Evolutionary conservation across 495 filamentous ascomycete genomes (phyloP).

Genomic region (Pseudotulostoma volvatum): DNA sequence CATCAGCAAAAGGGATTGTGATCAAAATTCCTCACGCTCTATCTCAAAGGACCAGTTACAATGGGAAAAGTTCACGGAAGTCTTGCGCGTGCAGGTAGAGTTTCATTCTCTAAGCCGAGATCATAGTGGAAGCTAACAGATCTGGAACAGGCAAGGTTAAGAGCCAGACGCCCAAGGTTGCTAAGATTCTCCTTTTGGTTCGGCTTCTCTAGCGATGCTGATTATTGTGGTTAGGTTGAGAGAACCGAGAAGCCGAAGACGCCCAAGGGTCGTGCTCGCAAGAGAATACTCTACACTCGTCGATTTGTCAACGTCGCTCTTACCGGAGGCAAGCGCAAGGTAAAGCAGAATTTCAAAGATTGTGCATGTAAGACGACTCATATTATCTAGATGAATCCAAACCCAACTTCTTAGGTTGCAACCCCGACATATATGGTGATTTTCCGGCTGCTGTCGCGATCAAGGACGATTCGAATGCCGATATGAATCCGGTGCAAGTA

Average conservation of each 20-base stretch:
- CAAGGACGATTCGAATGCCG: no score
- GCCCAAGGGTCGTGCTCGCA: conserved; percentile 97
- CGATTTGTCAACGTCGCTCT: conserved; percentile 99
- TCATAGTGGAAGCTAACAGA: no score
- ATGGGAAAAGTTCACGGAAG: conserved; percentile 5
- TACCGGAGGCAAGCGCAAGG: conserved; percentile 99
- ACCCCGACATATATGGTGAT: no score
- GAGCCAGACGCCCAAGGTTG: conserved; percentile 81
- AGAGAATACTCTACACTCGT: conserved; percentile 91
- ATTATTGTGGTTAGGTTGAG: neutral
- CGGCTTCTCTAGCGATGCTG: neutral
- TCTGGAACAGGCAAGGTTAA: conserved; percentile 82
- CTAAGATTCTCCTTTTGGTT: conserved; percentile 4
- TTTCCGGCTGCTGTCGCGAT: no score
- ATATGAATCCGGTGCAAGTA: no score
- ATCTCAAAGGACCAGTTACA: neutral
- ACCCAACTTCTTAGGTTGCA: no score
- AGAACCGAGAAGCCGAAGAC: conserved; percentile 32
- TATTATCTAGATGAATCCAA: no score
- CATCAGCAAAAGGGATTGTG: no score
- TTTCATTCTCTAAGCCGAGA: no score
- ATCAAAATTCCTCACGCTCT: no score
- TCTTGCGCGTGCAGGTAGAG: conserved; percentile 4
- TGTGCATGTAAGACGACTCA: no score
- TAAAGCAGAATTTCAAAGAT: no score